Evolutionary conservation across 2,329 filamentous ascomycete genomes (phyloP), one percentile per base, ranked within the genome.

Genomic region (Cercospora sp.): DNA sequence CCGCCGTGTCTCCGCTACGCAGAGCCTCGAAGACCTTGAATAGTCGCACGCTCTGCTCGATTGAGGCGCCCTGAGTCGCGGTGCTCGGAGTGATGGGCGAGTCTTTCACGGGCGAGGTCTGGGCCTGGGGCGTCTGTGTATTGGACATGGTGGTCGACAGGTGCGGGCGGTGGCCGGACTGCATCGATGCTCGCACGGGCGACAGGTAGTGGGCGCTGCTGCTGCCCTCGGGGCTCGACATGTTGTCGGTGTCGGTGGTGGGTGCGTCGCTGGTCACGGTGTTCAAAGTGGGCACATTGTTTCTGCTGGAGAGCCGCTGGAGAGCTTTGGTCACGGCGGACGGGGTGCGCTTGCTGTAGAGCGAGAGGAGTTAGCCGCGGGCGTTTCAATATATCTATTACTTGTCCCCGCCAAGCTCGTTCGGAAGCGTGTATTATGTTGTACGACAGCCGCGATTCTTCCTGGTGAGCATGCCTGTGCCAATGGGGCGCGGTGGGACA

Each of bases 1-100:
- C 92, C 13, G 90, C 90, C 0, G 93, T 96, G 78, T 99, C 94
- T 64, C 95, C 95, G 78, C 88, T 95, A 72, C 94, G 88, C 72
- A 99, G 83, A 51, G 94, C 91, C 81, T 98, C 95, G 77, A 98
- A 97, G 58, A 97, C 88, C 72, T 94, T 90, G 80, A 99, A 99
- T 72, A 96, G 94, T 77, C 91, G 89, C 63, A 99, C 93, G 0
- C 94, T 97, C 80, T 97, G 93, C 78, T 99, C 94, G 67, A 99
- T 91, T 3, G 82, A 83, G 1, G 80, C 78, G 58, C 78, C 77
- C 70, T 81, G 80, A 0, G 76, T 74, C 10, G 73, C 72, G 53
- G 69, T 67, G 64, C 66, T 71, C 12, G 69, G 65, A 23, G 72
- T 71, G 26, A 69, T 68, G 5, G 73, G 69, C 16, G 60, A 71